Evolutionary conservation across 192 early-diverging fungal species (phyloP).

Genomic region (Dimargaris cristalligena): DNA sequence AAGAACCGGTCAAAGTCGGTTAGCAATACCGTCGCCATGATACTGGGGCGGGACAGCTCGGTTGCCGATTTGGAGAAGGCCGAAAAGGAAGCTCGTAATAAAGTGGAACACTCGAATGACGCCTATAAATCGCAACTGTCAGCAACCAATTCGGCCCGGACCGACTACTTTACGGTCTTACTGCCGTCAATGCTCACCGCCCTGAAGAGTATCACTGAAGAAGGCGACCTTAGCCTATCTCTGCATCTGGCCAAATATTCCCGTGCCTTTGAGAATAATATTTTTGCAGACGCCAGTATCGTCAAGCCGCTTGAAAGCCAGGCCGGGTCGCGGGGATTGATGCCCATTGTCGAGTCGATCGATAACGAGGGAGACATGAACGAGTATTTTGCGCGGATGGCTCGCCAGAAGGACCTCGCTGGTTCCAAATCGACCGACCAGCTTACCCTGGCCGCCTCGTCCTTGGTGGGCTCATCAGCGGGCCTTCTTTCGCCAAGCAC

Average conservation of each 20-base stretch:
- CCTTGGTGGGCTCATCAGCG: too few species aligned
- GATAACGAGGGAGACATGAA: constrained; percentile 38
- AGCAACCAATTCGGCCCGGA: constrained; percentile 52
- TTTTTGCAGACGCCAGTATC: constrained; percentile 52
- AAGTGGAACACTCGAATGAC: constrained; percentile 65
- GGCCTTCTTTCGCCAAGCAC: constrained; percentile 19
- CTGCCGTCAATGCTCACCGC: constrained; percentile 66
- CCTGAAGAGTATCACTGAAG: constrained; percentile 69
- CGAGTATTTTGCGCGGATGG: constrained; percentile 22
- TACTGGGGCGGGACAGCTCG: constrained; percentile 8
- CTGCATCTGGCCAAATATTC: constrained; percentile 65
- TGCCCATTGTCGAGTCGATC: constrained; percentile 38
- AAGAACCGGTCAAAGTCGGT: constrained; percentile 8
- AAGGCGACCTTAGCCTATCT: constrained; percentile 65
- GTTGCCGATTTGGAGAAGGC: constrained; percentile 30
- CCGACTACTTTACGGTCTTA: constrained; percentile 61
- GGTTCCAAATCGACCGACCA: constrained; percentile 11
- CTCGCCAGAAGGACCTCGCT: constrained; percentile 15
- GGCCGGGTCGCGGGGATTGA: constrained; percentile 16
- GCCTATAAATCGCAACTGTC: constrained; percentile 67
- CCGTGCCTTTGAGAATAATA: constrained; percentile 55
- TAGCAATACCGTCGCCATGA: constrained; percentile 20
- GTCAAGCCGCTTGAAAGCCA: constrained; percentile 35
- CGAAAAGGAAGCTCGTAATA: constrained; percentile 76
- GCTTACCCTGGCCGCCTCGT: constrained; percentile 20